These are phyloP conservation scores for Epichloe sylvatica DNA, from an alignment of 2,329 filamentous ascomycete species.

Conservation along the genomic window DNA sequence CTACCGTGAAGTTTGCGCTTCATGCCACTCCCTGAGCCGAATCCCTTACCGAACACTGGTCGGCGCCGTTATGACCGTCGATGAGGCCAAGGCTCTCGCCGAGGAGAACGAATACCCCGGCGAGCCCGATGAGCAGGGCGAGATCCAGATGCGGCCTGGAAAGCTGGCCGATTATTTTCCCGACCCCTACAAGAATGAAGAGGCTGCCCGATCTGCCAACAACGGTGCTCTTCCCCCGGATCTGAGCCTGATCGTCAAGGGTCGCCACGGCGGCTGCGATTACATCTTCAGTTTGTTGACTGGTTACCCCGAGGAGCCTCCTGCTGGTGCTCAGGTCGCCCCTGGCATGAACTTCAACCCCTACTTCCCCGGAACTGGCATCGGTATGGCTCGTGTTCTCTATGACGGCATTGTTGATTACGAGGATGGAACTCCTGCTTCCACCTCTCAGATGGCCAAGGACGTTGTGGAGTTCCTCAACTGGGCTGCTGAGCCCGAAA, in stretches of 20 bases:
- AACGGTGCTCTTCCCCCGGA: slow-evolving; percentile 97
- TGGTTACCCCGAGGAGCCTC: slow-evolving; percentile 92
- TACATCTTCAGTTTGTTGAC: slow-evolving; percentile 97
- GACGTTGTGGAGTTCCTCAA: slow-evolving; percentile 98
- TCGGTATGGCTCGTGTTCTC: slow-evolving; percentile 96
- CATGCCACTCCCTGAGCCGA: slow-evolving; percentile 91
- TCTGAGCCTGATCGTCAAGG: slow-evolving; percentile 96
- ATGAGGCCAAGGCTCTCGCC: slow-evolving; percentile 93
- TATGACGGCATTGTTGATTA: slow-evolving; percentile 97
- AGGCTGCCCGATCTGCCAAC: slow-evolving; percentile 94
- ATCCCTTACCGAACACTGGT: slow-evolving; percentile 89
- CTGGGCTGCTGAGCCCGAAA: slow-evolving; percentile 97
- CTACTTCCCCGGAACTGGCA: slow-evolving; percentile 98
- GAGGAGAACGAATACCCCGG: slow-evolving; percentile 98
- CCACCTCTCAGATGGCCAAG: slow-evolving; percentile 98
- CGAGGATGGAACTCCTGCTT: slow-evolving; percentile 87
- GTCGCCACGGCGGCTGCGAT: slow-evolving; percentile 90
- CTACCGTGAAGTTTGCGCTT: slow-evolving; percentile 95
- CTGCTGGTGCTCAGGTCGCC: slow-evolving; percentile 72
- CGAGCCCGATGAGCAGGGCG: slow-evolving; percentile 94
- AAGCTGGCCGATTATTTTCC: slow-evolving; percentile 98
- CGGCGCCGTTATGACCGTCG: slow-evolving; percentile 82
- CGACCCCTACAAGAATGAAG: slow-evolving; percentile 94
- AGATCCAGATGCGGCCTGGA: slow-evolving; percentile 95
- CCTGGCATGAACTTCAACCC: slow-evolving; percentile 99